These are phyloP conservation scores for Botrytis tulipae DNA, from an alignment of 2,329 filamentous ascomycete genomes.

Conservation along the genomic window DNA sequence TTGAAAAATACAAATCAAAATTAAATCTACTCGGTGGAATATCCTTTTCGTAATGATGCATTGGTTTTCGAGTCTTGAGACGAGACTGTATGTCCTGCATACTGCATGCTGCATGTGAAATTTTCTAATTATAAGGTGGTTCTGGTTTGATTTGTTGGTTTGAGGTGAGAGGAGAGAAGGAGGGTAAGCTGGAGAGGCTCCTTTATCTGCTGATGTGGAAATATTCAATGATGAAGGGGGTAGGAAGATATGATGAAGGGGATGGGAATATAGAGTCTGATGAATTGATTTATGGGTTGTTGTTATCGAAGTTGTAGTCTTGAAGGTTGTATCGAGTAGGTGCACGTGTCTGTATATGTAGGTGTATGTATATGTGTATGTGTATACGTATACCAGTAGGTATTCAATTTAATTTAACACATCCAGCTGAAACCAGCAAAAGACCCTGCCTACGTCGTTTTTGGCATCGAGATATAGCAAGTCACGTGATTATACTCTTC, in stretches of 20 bases:
- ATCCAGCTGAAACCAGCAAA: background rate
- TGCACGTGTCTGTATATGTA: too few species aligned
- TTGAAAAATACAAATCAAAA: too few species aligned
- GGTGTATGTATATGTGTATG: too few species aligned
- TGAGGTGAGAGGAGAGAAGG: background rate
- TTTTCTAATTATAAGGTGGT: background rate
- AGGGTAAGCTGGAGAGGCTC: background rate
- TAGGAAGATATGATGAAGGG: background rate
- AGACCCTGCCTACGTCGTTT: background rate
- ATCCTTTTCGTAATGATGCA: background rate
- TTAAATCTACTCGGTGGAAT: background rate
- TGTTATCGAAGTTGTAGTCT: background rate
- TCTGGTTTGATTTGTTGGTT: background rate
- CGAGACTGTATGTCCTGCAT: background rate
- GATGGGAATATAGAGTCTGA: background rate
- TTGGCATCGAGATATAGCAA: fast-evolving
- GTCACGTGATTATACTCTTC: background rate
- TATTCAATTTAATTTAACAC: background rate
- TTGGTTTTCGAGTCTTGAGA: background rate
- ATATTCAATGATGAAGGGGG: background rate
- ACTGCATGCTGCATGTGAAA: background rate
- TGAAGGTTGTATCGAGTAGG: background rate
- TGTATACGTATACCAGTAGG: background rate
- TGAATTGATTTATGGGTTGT: fast-evolving
- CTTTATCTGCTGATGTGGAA: background rate